These are phyloP conservation scores for Hanseniaspora lachancei DNA, from an alignment of 805 yeast genomes.

Conservation along the genomic window DNA sequence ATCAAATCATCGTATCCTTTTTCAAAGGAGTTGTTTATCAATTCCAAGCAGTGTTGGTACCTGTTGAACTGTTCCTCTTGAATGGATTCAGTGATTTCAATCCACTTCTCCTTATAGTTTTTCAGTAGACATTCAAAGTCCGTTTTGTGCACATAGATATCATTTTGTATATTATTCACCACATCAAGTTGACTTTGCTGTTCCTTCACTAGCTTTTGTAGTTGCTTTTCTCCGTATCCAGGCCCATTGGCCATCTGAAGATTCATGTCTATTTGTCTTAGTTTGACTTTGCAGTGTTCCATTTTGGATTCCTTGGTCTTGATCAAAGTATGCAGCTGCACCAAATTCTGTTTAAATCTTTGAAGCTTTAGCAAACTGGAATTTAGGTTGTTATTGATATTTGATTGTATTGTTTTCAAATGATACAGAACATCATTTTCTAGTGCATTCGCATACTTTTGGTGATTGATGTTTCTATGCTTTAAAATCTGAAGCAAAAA, in stretches of 20 bases:
- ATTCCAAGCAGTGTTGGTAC: slow-evolving; percentile 1
- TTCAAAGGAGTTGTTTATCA: slow-evolving; percentile 2
- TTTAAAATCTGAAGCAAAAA: slow-evolving; percentile 15
- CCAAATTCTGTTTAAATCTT: slow-evolving; percentile 22
- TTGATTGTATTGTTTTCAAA: slow-evolving; percentile 14
- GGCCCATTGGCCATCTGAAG: slow-evolving; percentile 17
- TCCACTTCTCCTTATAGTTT: slow-evolving; percentile 27
- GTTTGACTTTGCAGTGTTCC: slow-evolving; percentile 19
- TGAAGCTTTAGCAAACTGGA: slow-evolving; percentile 23
- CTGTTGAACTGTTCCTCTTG: slow-evolving; percentile 20
- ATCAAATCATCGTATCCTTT: slow-evolving; percentile 9
- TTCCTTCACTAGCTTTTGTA: slow-evolving; percentile 22
- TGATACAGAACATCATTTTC: slow-evolving; percentile 21
- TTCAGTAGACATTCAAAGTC: slow-evolving; percentile 25
- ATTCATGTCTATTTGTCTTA: slow-evolving; percentile 24
- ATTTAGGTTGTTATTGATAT: slow-evolving; percentile 19
- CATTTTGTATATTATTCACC: slow-evolving; percentile 18
- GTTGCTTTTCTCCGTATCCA: slow-evolving; percentile 21
- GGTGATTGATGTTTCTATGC: not conserved
- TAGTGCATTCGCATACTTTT: slow-evolving; percentile 6
- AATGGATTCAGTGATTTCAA: slow-evolving; percentile 19
- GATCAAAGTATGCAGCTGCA: slow-evolving; percentile 22
- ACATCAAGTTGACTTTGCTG: slow-evolving; percentile 17
- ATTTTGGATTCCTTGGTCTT: slow-evolving; percentile 21
- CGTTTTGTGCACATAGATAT: slow-evolving; percentile 22